Conservation (phyloP, 73 alveolate species). For the Paramecium primaurelia region DNA sequence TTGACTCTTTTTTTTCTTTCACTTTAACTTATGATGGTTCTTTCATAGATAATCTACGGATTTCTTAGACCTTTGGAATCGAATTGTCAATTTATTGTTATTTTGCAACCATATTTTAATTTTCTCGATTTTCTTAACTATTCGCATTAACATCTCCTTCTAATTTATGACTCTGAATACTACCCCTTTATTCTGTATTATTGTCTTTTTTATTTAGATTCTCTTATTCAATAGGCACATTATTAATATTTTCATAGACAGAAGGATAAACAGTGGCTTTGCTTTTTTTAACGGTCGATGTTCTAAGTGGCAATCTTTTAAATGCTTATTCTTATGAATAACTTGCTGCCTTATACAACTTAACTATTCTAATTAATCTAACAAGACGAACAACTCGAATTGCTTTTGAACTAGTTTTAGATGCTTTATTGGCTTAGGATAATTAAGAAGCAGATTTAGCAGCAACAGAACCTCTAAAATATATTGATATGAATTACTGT, state of each 20-base stretch:
- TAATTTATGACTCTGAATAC: neutral
- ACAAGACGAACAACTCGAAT: slow-evolving; percentile 77
- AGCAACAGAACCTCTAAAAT: slow-evolving; percentile 55
- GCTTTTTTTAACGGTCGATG: neutral
- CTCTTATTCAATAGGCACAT: neutral
- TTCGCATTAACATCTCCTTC: neutral
- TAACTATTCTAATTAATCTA: slow-evolving; percentile 79
- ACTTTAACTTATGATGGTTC: neutral
- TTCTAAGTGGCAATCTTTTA: neutral
- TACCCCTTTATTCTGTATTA: neutral
- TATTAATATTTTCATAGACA: neutral
- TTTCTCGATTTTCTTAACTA: slow-evolving; percentile 35
- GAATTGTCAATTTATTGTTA: neutral
- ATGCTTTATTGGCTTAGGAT: neutral
- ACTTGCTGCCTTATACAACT: slow-evolving; percentile 77
- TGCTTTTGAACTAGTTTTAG: slow-evolving; percentile 57
- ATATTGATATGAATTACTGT: slow-evolving; percentile 44
- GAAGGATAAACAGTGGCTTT: neutral
- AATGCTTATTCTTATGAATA: neutral
- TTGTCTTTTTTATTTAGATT: neutral
- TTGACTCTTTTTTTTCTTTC: slow-evolving; percentile 53
- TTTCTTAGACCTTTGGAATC: neutral
- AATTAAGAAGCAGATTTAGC: neutral
- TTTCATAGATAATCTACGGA: neutral
- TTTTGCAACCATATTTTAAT: neutral